These are phyloP conservation scores for Thelephora aurantiotincta DNA, from an alignment of 768 basidiomycete species.

Conservation along the genomic window DNA sequence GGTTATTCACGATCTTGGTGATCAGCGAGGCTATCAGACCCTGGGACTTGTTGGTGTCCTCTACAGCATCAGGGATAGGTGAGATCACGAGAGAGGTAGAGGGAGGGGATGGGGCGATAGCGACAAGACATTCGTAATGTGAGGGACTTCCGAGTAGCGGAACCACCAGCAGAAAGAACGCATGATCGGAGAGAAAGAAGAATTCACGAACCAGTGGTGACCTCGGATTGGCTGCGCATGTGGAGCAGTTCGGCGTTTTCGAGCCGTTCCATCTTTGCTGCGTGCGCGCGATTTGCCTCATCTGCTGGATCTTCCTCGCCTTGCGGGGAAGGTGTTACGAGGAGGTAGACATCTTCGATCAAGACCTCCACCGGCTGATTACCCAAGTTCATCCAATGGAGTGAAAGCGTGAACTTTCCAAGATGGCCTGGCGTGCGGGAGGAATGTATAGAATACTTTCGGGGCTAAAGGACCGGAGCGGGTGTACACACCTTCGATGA, in stretches of 20 bases:
- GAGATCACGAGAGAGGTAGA: not conserved
- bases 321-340: conserved; percentile 73
- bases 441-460: not conserved
- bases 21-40: conserved; percentile 72
- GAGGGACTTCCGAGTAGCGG: no score
- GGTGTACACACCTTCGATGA: conserved; percentile 58
- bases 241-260: conserved; percentile 79
- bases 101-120: not conserved
- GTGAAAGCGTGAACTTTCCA: conserved; percentile 72
- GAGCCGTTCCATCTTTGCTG: conserved; percentile 78
- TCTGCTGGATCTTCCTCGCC: conserved; percentile 64
- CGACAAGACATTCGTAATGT: not conserved
- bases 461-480: not conserved
- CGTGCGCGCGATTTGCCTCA: conserved; percentile 70
- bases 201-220: conserved; percentile 26
- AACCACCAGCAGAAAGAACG: no score
- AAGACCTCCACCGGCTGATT: conserved; percentile 84
- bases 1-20: conserved; percentile 85
- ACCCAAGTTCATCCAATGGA: conserved; percentile 82
- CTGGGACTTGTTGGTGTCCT: conserved; percentile 60
- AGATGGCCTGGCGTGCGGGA: conserved; percentile 44
- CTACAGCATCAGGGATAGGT: conserved; percentile 15
- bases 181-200: not conserved
- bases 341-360: conserved; percentile 89
- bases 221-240: conserved; percentile 41